Base-by-base conservation (phyloP, 2,329 filamentous ascomycete genomes). In the Alternaria arborescens region DNA sequence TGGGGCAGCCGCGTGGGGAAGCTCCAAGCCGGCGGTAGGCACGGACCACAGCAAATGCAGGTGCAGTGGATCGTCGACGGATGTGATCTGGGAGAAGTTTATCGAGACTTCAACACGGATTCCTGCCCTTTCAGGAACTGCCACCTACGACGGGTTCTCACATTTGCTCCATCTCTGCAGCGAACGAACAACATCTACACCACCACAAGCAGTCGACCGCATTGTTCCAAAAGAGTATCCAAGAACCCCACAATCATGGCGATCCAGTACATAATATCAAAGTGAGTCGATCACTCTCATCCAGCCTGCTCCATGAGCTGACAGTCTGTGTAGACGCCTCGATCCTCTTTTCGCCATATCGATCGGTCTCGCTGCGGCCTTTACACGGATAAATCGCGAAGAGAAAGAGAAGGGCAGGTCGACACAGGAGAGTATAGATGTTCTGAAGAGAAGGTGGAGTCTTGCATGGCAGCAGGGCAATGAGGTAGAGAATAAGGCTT, bases 301-400 rank as follows among this genome's bases (percentile, higher is more conserved):
- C 20, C 18, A 28, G 32, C 50, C 51, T 40, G 26, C 7, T 20
- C 26, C 8, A 18, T 8, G 22, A 18, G 10, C 8, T 48, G 20
- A 34, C 47, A 58, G 5, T 32, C 34, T 47, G 34, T 54, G 16
- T 51, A 84, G 82, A 71, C 68, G 74, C 47, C 77, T 84, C 54
- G 83, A 85, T 58, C 82, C 83, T 38, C 57, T 84, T 55, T 85
- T 84, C 71, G 82, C 83, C 32, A 67, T 83, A 52, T 76, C 76
- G n/a, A 81, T 84, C 55, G 83, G 83, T 51, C 64, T 80, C 52
- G 74, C 77, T 0, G 82, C 83, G 8, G 82, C 82, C 14, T 70
- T 66, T 5, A 77, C 76, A 50, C 73, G 77, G 24, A 78, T 79
- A 44, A 71, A 79, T 47, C 78, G 82, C 16, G 82, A 85, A 63